phyloP scores from a whole-genome alignment of 2,329 filamentous ascomycete species.

The Aspergillus ruber region DNA sequence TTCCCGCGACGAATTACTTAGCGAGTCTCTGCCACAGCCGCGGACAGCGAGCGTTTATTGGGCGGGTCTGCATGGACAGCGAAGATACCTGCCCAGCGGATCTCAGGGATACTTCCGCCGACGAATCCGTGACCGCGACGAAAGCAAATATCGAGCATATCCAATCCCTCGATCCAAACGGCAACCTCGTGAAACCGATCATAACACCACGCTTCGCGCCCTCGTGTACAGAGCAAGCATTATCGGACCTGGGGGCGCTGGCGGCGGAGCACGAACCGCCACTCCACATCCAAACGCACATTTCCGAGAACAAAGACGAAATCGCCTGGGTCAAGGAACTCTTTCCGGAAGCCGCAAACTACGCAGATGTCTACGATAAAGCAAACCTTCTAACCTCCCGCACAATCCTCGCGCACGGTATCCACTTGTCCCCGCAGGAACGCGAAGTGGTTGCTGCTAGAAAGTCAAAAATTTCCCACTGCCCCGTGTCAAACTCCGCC shows the following conservation, averaged over 20 bases:
- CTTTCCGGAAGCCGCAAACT: constrained; percentile 61
- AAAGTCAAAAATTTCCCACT: constrained; percentile 68
- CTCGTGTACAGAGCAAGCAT: constrained; percentile 46
- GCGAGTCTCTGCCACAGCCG: constrained; percentile 70
- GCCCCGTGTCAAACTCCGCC: constrained; percentile 77
- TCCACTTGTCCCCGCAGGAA: constrained; percentile 67
- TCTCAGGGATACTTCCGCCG: constrained; percentile 68
- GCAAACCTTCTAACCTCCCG: constrained; percentile 61
- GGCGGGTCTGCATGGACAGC: constrained; percentile 91
- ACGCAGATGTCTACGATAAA: constrained; percentile 73
- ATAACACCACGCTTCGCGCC: constrained; percentile 65
- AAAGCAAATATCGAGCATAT: constrained; percentile 60
- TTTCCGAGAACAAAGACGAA: constrained; percentile 76
- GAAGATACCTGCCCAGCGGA: constrained; percentile 59
- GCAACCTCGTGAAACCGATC: constrained; percentile 63
- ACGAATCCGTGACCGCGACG: constrained; percentile 52
- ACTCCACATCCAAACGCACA: constrained; percentile 69
- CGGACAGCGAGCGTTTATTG: constrained; percentile 86
- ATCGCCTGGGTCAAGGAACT: constrained; percentile 61
- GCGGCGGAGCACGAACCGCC: constrained; percentile 58
- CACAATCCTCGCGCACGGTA: constrained; percentile 79
- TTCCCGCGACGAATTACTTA: constrained; percentile 82
- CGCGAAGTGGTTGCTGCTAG: constrained; percentile 55
- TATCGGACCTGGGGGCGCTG: constrained; percentile 59
- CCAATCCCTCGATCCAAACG: constrained; percentile 57